phyloP scores from a whole-genome alignment of 768 basidiomycete species.

The Fibroporia radiculosa region DNA sequence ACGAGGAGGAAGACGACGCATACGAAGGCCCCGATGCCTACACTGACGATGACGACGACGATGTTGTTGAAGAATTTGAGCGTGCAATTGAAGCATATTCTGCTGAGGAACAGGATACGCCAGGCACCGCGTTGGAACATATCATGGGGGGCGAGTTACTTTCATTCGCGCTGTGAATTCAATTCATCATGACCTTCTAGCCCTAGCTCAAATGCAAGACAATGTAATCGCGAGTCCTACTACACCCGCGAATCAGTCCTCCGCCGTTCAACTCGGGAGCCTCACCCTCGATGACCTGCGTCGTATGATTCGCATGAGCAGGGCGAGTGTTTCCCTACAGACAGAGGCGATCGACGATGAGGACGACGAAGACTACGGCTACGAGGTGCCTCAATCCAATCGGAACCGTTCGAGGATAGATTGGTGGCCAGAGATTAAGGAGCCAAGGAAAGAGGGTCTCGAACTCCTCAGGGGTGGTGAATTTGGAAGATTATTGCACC shows the following conservation, averaged over 20 bases:
- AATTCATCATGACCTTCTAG: not conserved
- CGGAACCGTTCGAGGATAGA: constrained; percentile 18
- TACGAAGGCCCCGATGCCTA: constrained; percentile 16
- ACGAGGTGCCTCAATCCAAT: constrained; percentile 17
- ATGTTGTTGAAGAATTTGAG: constrained; percentile 29
- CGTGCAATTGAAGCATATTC: constrained; percentile 10
- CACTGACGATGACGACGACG: constrained; percentile 27
- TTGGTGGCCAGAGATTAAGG: constrained; percentile 35
- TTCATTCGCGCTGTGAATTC: not conserved
- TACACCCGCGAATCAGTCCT: not conserved
- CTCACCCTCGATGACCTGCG: constrained; percentile 8
- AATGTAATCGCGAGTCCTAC: not conserved
- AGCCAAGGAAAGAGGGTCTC: constrained; percentile 58
- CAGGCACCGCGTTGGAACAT: constrained; percentile 19
- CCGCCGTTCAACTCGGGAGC: not conserved
- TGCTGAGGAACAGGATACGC: constrained; percentile 16
- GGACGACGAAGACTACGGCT: constrained; percentile 26
- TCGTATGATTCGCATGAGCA: constrained; percentile 4
- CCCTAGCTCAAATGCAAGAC: not conserved
- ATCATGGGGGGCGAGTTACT: not conserved
- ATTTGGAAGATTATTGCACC: constrained; percentile 60
- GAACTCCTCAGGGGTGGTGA: constrained; percentile 69
- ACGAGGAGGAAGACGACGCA: constrained; percentile 22
- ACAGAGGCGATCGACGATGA: constrained; percentile 31
- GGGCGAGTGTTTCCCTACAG: not conserved